These are phyloP conservation scores for Parasarocladium wereldwijsianum DNA, from an alignment of 2,329 filamentous ascomycete species.

Conservation along the genomic window DNA sequence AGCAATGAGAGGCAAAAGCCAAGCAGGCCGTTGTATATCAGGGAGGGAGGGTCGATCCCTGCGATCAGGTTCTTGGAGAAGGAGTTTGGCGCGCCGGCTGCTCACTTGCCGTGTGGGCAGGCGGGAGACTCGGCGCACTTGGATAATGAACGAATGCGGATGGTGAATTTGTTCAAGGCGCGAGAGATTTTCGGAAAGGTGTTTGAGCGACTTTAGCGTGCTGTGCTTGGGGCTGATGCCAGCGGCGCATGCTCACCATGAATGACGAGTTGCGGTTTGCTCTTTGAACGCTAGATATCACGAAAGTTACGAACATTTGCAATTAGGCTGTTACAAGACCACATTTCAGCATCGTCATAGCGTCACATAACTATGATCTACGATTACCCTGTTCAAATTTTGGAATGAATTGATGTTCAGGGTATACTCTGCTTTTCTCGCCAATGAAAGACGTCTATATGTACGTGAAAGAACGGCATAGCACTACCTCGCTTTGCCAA, in stretches of 20 bases:
- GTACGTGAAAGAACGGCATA: too few species aligned
- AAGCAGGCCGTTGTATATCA: constrained; percentile 72
- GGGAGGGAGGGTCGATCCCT: constrained; percentile 90
- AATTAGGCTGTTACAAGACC: background rate
- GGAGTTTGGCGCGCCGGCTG: constrained; percentile 79
- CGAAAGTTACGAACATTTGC: background rate
- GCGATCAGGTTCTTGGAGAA: constrained; percentile 90
- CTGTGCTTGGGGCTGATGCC: too few species aligned
- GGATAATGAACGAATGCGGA: constrained; percentile 82
- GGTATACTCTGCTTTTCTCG: too few species aligned
- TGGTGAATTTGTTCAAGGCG: constrained; percentile 81
- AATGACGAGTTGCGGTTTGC: too few species aligned
- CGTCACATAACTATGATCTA: too few species aligned
- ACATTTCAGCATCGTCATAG: too few species aligned
- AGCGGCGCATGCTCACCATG: too few species aligned
- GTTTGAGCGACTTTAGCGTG: constrained; percentile 48
- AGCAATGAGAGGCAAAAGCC: constrained; percentile 13
- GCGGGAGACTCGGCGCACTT: constrained; percentile 88
- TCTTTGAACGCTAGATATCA: too few species aligned
- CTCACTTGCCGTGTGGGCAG: constrained; percentile 86
- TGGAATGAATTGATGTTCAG: too few species aligned
- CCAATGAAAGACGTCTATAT: too few species aligned
- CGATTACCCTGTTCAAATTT: too few species aligned
- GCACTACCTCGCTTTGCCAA: too few species aligned
- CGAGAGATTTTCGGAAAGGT: constrained; percentile 82